Conservation (phyloP, 306 rosid genomes). For the Cucurbita moschata region DNA sequence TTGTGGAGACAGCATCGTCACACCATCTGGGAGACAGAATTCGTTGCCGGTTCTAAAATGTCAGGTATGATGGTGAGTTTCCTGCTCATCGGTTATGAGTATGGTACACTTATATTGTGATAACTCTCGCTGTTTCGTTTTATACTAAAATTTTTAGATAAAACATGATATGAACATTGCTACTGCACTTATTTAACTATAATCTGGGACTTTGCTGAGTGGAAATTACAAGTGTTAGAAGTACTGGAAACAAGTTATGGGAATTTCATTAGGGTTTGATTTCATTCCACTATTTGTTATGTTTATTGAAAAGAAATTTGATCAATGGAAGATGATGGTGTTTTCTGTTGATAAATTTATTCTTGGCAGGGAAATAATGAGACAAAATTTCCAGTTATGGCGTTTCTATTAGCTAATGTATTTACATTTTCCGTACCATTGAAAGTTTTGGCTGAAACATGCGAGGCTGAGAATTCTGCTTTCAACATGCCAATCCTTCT, state of each 20-base stretch:
- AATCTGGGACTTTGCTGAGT: background rate
- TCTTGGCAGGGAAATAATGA: conserved; percentile 32
- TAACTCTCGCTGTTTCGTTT: background rate
- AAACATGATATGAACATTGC: background rate
- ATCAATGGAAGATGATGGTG: background rate
- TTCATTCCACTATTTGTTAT: background rate
- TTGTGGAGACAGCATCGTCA: conserved; percentile 8
- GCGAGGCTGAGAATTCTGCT: conserved; percentile 48
- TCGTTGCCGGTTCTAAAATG: conserved; percentile 29
- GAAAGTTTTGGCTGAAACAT: conserved; percentile 76
- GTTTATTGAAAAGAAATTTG: background rate
- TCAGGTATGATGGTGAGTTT: conserved; percentile 90
- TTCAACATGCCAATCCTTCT: conserved; percentile 81
- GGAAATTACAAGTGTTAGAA: background rate
- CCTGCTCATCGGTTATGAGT: conserved; percentile 1
- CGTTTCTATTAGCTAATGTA: conserved; percentile 36
- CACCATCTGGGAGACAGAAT: conserved; percentile 11
- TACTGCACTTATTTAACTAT: background rate
- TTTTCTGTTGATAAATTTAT: conserved; percentile 1
- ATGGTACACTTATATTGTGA: background rate
- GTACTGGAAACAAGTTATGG: background rate
- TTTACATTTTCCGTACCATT: conserved; percentile 54
- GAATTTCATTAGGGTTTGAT: background rate
- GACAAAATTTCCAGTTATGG: conserved; percentile 27
- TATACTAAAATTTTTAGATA: background rate